phyloP scores from a whole-genome alignment of 176 grass and related monocot species.

The Guadua angustifolia region DNA sequence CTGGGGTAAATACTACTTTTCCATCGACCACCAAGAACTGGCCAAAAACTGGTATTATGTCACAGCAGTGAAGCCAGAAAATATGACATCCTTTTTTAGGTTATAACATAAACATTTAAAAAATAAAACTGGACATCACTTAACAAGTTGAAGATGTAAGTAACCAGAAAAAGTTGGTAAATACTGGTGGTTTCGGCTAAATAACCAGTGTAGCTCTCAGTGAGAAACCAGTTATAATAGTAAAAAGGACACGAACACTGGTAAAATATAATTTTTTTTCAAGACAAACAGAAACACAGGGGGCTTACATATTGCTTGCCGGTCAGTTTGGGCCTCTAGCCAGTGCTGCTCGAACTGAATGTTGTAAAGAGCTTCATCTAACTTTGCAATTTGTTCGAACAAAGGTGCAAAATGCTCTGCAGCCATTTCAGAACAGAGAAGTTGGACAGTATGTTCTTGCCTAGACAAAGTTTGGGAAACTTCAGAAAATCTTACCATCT shows the following conservation, averaged over 20 bases:
- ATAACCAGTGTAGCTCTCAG: not conserved
- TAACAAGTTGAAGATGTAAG: not conserved
- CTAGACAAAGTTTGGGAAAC: constrained; percentile 5
- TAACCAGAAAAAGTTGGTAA: not conserved
- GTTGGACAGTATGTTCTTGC: not conserved
- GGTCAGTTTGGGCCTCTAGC: constrained; percentile 96
- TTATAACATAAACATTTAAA: not conserved
- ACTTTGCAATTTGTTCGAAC: constrained; percentile 91
- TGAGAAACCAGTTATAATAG: not conserved
- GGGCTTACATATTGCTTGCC: constrained; percentile 83
- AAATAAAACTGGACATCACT: not conserved
- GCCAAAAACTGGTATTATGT: not conserved
- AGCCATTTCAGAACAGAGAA: constrained; percentile 13
- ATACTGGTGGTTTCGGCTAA: not conserved
- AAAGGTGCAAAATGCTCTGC: constrained; percentile 94
- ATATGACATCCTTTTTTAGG: constrained; percentile 10
- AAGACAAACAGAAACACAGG: not conserved
- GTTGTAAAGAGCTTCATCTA: constrained; percentile 96
- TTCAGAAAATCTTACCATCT: constrained; percentile 68
- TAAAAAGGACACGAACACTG: not conserved
- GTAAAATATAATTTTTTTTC: not conserved
- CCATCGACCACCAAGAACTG: constrained; percentile 15
- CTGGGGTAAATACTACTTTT: not conserved
- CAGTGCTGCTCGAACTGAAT: constrained; percentile 99
- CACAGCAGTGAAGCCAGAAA: not conserved